These are phyloP conservation scores for Stromatinia cepivora DNA, from an alignment of 2,329 filamentous ascomycete genomes.

Conservation along the genomic window DNA sequence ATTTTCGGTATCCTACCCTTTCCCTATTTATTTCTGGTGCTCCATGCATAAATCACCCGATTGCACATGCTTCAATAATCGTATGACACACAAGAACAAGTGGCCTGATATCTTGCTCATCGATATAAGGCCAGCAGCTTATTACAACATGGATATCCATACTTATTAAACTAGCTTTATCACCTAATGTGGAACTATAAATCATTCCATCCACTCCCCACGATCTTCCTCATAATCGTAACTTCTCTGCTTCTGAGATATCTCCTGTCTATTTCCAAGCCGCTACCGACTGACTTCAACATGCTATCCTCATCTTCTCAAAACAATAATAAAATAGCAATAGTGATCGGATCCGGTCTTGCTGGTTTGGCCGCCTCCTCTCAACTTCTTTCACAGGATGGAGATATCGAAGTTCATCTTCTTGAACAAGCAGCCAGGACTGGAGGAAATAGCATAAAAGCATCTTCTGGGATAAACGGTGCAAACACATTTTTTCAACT, in stretches of 20 bases:
- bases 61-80: neutral
- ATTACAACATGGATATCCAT: neutral
- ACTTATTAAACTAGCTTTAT: neutral
- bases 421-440: conserved; percentile 61
- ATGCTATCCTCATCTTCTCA: neutral
- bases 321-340: conserved; percentile 42
- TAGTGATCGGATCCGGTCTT: conserved; percentile 65
- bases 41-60: neutral
- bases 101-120: conserved; percentile 4
- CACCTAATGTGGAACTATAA: neutral
- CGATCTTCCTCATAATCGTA: neutral
- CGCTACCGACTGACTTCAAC: neutral
- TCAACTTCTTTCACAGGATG: conserved; percentile 52
- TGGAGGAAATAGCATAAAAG: conserved; percentile 66
- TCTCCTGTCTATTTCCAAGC: neutral
- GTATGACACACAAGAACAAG: conserved; percentile 7
- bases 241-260: neutral
- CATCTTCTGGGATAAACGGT: conserved; percentile 66
- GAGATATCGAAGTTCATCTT: conserved; percentile 51
- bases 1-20: neutral
- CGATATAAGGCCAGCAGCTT: neutral
- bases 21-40: neutral
- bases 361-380: conserved; percentile 62
- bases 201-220: neutral
- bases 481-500: conserved; percentile 59